These are phyloP conservation scores for Fusarium drepaniforme DNA, from an alignment of 2,329 filamentous ascomycete species.

Conservation along the genomic window DNA sequence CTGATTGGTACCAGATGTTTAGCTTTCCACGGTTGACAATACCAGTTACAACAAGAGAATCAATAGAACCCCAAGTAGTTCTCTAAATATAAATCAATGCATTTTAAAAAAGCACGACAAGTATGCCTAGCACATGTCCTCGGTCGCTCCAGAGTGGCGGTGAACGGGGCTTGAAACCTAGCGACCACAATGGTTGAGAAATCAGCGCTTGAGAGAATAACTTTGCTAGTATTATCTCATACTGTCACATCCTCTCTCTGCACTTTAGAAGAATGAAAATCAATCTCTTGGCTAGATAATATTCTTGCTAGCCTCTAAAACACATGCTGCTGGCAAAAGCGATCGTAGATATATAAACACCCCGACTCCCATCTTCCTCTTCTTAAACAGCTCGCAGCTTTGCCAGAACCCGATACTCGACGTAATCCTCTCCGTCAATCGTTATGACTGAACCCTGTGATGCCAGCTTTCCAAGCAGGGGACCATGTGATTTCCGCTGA, in stretches of 20 bases:
- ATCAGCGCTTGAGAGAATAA: background rate
- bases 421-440: background rate
- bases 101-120: background rate
- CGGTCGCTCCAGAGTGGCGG: background rate
- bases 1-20: background rate
- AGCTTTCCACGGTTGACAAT: background rate
- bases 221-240: background rate
- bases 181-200: background rate
- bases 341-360: background rate
- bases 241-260: background rate
- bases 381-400: background rate
- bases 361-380: background rate
- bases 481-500: constrained; percentile 1
- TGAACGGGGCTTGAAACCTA: constrained; percentile 1
- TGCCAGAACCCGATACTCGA: constrained; percentile 2
- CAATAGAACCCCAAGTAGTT: too few species aligned
- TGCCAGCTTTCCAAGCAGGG: background rate
- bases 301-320: background rate
- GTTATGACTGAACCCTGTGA: background rate
- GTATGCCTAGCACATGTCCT: background rate
- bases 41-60: too few species aligned
- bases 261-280: background rate
- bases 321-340: background rate
- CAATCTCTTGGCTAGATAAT: background rate
- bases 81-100: too few species aligned